Evolutionary conservation across 1,139 yeast genomes (phyloP).

Genomic region (Ogataea hybrid): DNA sequence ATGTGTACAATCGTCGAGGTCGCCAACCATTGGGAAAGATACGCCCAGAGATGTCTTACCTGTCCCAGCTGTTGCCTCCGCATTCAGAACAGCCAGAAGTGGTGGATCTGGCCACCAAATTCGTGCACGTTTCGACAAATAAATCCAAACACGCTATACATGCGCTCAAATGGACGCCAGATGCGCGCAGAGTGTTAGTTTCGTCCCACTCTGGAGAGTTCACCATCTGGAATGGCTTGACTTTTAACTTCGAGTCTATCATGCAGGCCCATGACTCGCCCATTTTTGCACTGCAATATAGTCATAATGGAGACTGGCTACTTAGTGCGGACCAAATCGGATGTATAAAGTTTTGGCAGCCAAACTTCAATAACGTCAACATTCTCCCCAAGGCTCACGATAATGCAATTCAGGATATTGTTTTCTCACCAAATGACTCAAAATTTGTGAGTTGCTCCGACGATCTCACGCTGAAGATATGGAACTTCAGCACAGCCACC

Average conservation of each 20-base stretch:
- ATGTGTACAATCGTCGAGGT: conserved; percentile 42
- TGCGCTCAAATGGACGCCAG: conserved; percentile 95
- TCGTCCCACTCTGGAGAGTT: conserved; percentile 95
- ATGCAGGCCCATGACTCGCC: conserved; percentile 99
- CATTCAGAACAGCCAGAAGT: conserved; percentile 55
- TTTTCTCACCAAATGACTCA: conserved; percentile 87
- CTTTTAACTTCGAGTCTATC: conserved; percentile 93
- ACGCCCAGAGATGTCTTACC: conserved; percentile 75
- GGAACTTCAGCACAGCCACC: conserved; percentile 90
- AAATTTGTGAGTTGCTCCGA: conserved; percentile 92
- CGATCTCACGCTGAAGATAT: conserved; percentile 82
- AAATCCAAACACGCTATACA: conserved; percentile 91
- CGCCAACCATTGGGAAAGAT: conserved; percentile 53
- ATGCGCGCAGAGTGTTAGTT: conserved; percentile 85
- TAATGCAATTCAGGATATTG: conserved; percentile 80
- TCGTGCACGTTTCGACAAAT: conserved; percentile 87
- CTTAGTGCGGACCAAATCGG: conserved; percentile 94
- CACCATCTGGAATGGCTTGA: conserved; percentile 95
- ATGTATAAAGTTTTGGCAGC: conserved; percentile 92
- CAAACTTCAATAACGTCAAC: conserved; percentile 94
- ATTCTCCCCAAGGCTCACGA: conserved; percentile 71
- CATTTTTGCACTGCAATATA: conserved; percentile 73
- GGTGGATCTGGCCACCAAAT: conserved; percentile 70
- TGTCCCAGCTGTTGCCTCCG: conserved; percentile 73
- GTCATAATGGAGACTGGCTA: conserved; percentile 93